Percentiles rank a stretch among this genome's conserved stretches.
These are phyloP conservation scores for Hericium alpestre DNA, from an alignment of 768 basidiomycete genomes.

Conservation along the genomic window DNA sequence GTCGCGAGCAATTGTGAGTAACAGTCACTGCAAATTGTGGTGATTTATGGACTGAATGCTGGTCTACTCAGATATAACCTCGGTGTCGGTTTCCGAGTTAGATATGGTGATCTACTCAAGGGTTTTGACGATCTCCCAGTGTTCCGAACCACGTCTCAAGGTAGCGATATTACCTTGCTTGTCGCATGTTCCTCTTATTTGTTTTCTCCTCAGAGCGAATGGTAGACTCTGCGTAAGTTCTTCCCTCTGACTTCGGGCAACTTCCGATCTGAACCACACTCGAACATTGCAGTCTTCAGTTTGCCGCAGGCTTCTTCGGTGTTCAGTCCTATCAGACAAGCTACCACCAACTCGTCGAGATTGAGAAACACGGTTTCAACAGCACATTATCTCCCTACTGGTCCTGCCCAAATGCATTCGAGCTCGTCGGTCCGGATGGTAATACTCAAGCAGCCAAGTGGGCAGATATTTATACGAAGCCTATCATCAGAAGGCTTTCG, in stretches of 20 bases:
- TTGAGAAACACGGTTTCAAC: constrained; percentile 35
- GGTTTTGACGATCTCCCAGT: constrained; percentile 36
- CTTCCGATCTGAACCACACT: too few species aligned
- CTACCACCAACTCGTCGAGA: constrained; percentile 38
- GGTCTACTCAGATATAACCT: constrained; percentile 25
- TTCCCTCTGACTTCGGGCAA: background rate
- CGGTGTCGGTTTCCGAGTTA: constrained; percentile 32
- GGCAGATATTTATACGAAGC: constrained; percentile 30
- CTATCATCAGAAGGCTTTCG: constrained; percentile 26
- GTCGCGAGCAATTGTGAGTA: constrained; percentile 30
- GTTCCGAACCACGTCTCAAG: constrained; percentile 36
- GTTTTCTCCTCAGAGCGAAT: constrained; percentile 17
- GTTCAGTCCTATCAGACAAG: constrained; percentile 28
- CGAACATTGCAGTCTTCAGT: constrained; percentile 25
- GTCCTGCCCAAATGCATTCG: constrained; percentile 22
- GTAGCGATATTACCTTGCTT: constrained; percentile 6
- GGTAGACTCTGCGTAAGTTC: constrained; percentile 23
- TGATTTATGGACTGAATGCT: background rate
- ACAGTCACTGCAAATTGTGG: background rate
- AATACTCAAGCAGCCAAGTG: constrained; percentile 21
- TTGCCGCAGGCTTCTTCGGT: constrained; percentile 40
- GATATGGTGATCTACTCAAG: constrained; percentile 37
- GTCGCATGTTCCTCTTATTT: background rate
- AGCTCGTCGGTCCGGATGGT: constrained; percentile 16
- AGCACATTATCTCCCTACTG: constrained; percentile 35